Evolutionary conservation across 1,139 yeast genomes (phyloP).

Genomic region (Pichia sp.): DNA sequence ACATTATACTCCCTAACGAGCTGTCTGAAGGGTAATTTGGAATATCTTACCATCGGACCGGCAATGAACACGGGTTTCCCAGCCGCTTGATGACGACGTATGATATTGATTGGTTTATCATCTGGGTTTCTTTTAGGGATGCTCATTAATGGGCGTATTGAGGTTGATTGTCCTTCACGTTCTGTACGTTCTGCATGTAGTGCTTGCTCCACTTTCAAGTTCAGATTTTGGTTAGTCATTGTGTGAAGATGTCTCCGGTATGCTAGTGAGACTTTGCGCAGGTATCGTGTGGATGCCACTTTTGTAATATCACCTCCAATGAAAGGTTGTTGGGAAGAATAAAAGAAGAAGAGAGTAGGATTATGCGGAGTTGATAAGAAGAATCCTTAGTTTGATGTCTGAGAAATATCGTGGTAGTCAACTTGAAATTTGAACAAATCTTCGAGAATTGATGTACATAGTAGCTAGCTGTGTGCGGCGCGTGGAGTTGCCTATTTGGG

Average conservation of each 20-base stretch:
- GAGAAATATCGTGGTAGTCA: too few species aligned
- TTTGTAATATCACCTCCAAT: not conserved
- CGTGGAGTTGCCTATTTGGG: not conserved
- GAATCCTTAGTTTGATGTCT: not conserved
- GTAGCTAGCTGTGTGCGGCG: too few species aligned
- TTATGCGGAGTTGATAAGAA: not conserved
- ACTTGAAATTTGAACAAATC: not conserved
- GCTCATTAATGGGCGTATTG: conserved; percentile 1
- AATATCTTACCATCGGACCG: conserved; percentile 97
- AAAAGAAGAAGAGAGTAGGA: too few species aligned
- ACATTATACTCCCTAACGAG: conserved; percentile 63
- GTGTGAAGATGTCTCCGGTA: not conserved
- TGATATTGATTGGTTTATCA: conserved; percentile 50
- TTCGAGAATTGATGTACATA: too few species aligned
- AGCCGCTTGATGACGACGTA: conserved; percentile 36
- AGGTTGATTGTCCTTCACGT: not conserved
- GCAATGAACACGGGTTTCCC: conserved; percentile 69
- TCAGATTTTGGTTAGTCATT: too few species aligned
- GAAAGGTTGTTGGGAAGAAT: not conserved
- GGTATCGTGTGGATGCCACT: not conserved
- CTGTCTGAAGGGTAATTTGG: conserved; percentile 87
- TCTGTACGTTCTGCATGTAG: not conserved
- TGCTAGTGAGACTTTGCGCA: not conserved
- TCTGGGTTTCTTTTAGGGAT: conserved; percentile 32
- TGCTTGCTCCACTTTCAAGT: too few species aligned